Base-by-base conservation (phyloP, 768 basidiomycete genomes). In the Boletus subparvulus region DNA sequence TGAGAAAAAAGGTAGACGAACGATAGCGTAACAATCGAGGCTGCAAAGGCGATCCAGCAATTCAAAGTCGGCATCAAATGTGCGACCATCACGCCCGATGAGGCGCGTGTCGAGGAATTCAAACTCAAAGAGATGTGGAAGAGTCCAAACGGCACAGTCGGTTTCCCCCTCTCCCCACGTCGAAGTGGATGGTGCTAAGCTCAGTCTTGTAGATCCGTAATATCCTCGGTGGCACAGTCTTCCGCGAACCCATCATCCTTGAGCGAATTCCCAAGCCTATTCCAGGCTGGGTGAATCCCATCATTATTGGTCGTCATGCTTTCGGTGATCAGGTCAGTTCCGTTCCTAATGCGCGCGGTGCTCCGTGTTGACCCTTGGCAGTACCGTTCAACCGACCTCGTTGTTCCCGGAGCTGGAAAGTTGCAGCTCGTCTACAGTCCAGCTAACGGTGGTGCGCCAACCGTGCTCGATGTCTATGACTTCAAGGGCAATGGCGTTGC, bases 51-150 rank as follows among this genome's bases (percentile, higher is more conserved):
- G 54, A 98, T 98, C 71, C 80, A 90, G 55, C 82, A 97, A 74
- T 85, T 97, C 83, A 87, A 87, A 61, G 97, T 99, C 61, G 97
- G 96, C 61, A 94, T 98, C 78, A 99, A 99, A 75, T 99, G 96
- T 77, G 96, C 95, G 40, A 98, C n/a, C n/a, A n/a, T 98, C 76
- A 99, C 97, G 1, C 97, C 97, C 7, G 97, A 99, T 70, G 96
- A 98, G 72, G 93, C 86, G 24, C 88, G 95, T 55, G 94, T 98
- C 46, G 77, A 94, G 70, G 97, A 98, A 75, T 99, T 97, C 83
- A 92, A 94, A 48, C 81, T 99, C 70, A 98, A 97, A 80, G 86
- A 95, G 75, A 99, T 99, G 96, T 97, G 94, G 95, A 89, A 80
- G 79, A 93, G 91, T 68, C 96, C 95, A 7, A 97, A 97, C 73